These are phyloP conservation scores for Rhizoctonia solani DNA, from an alignment of 1,284 basidiomycete species.

Conservation along the genomic window DNA sequence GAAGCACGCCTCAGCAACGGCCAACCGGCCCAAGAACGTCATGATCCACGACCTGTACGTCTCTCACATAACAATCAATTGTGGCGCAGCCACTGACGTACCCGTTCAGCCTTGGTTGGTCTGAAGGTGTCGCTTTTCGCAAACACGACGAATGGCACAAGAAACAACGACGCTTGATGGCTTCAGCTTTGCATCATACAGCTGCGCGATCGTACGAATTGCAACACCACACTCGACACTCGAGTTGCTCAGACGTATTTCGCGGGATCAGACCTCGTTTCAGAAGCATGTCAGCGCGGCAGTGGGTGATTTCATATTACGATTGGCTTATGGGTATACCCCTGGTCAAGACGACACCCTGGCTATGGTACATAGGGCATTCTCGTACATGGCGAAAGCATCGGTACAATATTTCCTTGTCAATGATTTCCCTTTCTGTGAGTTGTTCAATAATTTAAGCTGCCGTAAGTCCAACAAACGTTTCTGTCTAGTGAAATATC, in stretches of 20 bases:
- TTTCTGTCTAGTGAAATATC: slow-evolving; percentile 1
- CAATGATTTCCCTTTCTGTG: background rate
- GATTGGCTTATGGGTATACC: slow-evolving; percentile 11
- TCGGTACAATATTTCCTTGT: background rate
- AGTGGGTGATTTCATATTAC: background rate
- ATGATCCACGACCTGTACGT: slow-evolving; percentile 1
- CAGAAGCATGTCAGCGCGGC: background rate
- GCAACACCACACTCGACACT: background rate
- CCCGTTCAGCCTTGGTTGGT: slow-evolving; percentile 20
- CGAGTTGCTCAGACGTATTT: background rate
- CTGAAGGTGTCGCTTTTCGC: background rate
- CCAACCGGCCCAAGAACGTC: background rate
- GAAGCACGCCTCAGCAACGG: background rate
- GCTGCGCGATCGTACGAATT: background rate
- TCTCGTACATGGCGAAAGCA: background rate
- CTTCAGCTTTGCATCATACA: background rate
- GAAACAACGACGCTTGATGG: slow-evolving; percentile 1
- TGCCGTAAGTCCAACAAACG: background rate
- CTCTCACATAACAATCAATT: background rate
- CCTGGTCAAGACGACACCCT: too few species aligned
- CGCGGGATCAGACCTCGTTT: background rate
- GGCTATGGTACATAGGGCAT: background rate
- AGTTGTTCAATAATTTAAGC: slow-evolving; percentile 16
- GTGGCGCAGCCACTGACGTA: background rate
- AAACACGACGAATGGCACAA: slow-evolving; percentile 8